Conservation (phyloP, 2,329 filamentous ascomycete genomes). For the Phaeosphaeria sp. region DNA sequence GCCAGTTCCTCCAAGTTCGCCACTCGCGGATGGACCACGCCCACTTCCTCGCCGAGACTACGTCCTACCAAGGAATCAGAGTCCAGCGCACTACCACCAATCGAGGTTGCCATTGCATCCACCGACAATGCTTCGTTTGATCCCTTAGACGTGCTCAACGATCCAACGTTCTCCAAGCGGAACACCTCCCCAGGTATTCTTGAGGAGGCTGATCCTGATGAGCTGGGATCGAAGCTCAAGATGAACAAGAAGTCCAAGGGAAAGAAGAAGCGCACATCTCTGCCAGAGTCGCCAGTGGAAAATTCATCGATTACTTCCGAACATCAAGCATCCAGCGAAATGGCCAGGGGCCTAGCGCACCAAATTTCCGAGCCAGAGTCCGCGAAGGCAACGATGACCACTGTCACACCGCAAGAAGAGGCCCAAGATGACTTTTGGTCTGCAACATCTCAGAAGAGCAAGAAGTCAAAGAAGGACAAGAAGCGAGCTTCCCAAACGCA, state of each 20-base stretch:
- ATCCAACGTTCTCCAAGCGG: conserved; percentile 44
- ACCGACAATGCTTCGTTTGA: conserved; percentile 45
- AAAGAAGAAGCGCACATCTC: conserved; percentile 47
- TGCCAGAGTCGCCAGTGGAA: conserved; percentile 14
- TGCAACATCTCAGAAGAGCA: conserved; percentile 23
- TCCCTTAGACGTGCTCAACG: conserved; percentile 45
- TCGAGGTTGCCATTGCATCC: conserved; percentile 43
- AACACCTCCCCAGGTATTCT: conserved; percentile 41
- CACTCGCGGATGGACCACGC: conserved; percentile 35
- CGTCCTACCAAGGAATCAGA: conserved; percentile 20
- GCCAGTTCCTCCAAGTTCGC: conserved; percentile 42
- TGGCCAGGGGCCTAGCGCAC: neutral
- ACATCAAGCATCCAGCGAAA: neutral
- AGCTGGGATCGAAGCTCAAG: conserved; percentile 48
- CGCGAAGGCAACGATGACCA: neutral
- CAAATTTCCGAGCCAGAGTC: neutral
- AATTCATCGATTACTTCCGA: neutral
- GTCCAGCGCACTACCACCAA: conserved; percentile 36
- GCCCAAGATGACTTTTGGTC: conserved; percentile 10
- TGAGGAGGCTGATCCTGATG: conserved; percentile 46
- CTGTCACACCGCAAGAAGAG: neutral
- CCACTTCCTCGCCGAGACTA: conserved; percentile 36
- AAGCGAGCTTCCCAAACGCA: conserved; percentile 29
- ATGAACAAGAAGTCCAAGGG: conserved; percentile 53
- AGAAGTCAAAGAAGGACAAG: conserved; percentile 41